A percentile compares a stretch with the other conserved stretches of the same genome.
Conservation (phyloP, 2,329 filamentous ascomycete species). For the Cladorrhinum sp. region DNA sequence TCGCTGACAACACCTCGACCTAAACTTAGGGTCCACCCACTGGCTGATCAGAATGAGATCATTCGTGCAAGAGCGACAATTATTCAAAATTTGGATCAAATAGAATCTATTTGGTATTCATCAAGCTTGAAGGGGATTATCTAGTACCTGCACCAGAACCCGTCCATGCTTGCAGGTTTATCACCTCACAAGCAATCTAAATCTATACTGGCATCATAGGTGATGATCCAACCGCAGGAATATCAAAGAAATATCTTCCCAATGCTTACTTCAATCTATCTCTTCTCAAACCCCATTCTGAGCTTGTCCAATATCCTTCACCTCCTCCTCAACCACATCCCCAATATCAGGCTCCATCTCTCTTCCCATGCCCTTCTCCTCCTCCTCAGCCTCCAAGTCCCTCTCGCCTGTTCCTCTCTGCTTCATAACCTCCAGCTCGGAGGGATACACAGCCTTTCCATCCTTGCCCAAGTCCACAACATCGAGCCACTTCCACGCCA, state of each 20-base stretch:
- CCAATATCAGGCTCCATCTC: slow-evolving; percentile 24
- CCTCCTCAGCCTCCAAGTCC: slow-evolving; percentile 11
- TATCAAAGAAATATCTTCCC: no score
- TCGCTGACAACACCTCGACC: no score
- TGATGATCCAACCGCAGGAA: neutral
- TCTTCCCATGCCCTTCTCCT: slow-evolving; percentile 21
- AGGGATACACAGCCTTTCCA: slow-evolving; percentile 20
- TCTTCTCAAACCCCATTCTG: neutral
- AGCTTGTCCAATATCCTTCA: neutral
- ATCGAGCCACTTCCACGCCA: slow-evolving; percentile 53
- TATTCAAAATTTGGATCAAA: no score
- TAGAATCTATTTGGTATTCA: no score
- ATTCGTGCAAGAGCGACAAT: no score
- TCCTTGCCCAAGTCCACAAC: slow-evolving; percentile 46
- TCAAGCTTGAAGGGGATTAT: no score
- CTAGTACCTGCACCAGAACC: no score
- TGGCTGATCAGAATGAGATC: no score
- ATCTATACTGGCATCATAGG: neutral
- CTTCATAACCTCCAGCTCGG: slow-evolving; percentile 17
- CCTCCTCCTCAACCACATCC: slow-evolving; percentile 3
- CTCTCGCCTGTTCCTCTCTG: slow-evolving; percentile 4
- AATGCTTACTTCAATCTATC: neutral
- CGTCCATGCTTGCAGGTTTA: no score
- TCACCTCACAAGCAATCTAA: neutral
- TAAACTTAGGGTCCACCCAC: no score